Percentiles rank a stretch among this genome's conserved stretches.
These are phyloP conservation scores for Arthroderma sp. DNA, from an alignment of 2,329 filamentous ascomycete genomes.

Conservation along the genomic window DNA sequence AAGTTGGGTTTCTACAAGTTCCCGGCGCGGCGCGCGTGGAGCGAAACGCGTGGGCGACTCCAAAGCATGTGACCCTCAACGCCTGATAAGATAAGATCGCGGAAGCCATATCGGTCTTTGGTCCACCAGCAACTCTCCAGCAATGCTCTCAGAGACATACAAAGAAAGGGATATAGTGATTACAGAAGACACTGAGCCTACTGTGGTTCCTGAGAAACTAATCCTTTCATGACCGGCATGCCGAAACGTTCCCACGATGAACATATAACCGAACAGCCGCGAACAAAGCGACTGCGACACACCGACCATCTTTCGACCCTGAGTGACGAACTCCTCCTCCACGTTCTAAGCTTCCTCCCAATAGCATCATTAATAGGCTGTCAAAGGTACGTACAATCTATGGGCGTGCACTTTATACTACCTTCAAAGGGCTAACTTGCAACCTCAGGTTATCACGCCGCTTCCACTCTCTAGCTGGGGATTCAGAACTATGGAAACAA, in stretches of 20 bases:
- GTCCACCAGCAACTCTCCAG: no score
- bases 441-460: slow-evolving; percentile 46
- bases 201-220: no score
- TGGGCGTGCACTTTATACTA: not conserved
- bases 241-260: slow-evolving; percentile 8
- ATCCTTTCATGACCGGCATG: slow-evolving; percentile 2
- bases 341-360: slow-evolving; percentile 66
- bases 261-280: slow-evolving; percentile 4
- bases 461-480: slow-evolving; percentile 57
- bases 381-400: slow-evolving; percentile 36
- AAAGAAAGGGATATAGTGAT: no score
- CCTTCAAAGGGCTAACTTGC: not conserved
- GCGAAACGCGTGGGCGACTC: not conserved
- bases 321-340: slow-evolving; percentile 77
- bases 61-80: not conserved
- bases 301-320: slow-evolving; percentile 55
- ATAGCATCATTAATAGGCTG: slow-evolving; percentile 53
- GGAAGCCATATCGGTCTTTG: no score
- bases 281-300: slow-evolving; percentile 6
- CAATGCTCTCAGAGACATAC: no score
- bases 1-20: no score
- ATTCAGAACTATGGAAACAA: slow-evolving; percentile 82
- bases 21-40: no score
- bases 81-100: not conserved
- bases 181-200: no score